A percentile compares a stretch with the other conserved stretches of the same genome.
phyloP scores from a whole-genome alignment of 2,329 filamentous ascomycete genomes.

The Monilinia vaccinii-corymbosi region DNA sequence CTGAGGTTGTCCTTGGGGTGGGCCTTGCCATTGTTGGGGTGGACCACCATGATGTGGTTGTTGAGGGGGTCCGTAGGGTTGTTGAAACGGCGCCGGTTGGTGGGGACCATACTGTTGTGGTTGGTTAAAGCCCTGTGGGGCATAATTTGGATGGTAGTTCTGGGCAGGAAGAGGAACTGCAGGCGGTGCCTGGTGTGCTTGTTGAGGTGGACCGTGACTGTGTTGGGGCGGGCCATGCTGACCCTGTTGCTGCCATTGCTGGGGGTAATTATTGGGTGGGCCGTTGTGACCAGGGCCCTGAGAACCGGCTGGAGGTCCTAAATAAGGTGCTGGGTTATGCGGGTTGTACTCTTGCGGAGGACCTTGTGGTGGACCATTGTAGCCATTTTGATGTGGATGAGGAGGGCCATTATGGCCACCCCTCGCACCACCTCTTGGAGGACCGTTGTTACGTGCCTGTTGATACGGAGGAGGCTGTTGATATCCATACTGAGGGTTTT shows the following conservation, averaged over 20 bases:
- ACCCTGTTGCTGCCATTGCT: conserved; percentile 24
- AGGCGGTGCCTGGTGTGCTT: conserved; percentile 22
- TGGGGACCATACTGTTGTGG: conserved; percentile 29
- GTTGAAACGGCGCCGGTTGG: conserved; percentile 29
- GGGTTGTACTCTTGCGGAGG: conserved; percentile 23
- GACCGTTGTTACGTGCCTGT: conserved; percentile 26
- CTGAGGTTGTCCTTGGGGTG: conserved; percentile 33
- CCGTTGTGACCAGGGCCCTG: conserved; percentile 20
- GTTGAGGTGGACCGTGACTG: conserved; percentile 26
- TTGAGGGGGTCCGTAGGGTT: conserved; percentile 29
- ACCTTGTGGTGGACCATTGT: conserved; percentile 18
- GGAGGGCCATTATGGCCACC: conserved; percentile 23
- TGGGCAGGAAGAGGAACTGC: conserved; percentile 39
- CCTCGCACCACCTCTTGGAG: conserved; percentile 26
- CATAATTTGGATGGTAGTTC: conserved; percentile 52
- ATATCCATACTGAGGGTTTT: conserved; percentile 26
- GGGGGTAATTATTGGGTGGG: conserved; percentile 19
- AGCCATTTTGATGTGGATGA: conserved; percentile 23
- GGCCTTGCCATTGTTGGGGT: conserved; percentile 30
- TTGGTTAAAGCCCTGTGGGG: conserved; percentile 43
- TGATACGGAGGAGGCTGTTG: conserved; percentile 22
- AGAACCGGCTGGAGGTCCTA: conserved; percentile 26
- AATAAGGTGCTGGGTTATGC: conserved; percentile 26
- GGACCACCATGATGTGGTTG: conserved; percentile 28
- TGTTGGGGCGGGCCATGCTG: conserved; percentile 16